Base-by-base conservation (phyloP, 2,329 filamentous ascomycete species). In the Aspergillus fischeri region DNA sequence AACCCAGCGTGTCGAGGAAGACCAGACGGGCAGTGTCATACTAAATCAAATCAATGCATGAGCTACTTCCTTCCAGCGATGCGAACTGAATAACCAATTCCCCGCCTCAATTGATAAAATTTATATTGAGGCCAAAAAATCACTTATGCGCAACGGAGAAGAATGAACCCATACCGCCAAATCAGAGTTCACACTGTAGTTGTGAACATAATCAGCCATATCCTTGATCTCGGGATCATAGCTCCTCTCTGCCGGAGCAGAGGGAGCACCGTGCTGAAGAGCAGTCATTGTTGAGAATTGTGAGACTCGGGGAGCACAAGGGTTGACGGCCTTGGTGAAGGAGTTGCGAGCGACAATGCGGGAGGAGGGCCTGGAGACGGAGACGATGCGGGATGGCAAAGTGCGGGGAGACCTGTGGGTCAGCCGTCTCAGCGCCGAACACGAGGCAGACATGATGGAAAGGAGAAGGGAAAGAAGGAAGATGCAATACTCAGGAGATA, bases 21-120 rank as follows among this genome's bases (percentile, higher is more conserved):
- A 97, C 92, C 81, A 92, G 93, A 78, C 94, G 89, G 62, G 94
- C 94, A 51, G 94, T 99, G 77, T 99, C 94, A 74, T 90, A 95
- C 75, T 77, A 60, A 14, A 50, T 32, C 32, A 41, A 47, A 45
- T 48, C n/a, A 49, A 38, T 11, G 47, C 17, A 51, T 44, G 42
- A 49, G 17, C 20, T 11, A 7, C 10, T 17, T 52, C 5, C 32
- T 17, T 38, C 32, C 14, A 17, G 5, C 14, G 6, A 38, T 38
- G 14, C 32, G 6, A 38, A 38, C 6, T 17, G 17, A 38, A 6
- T 38, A n/a, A 38, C 14, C 32, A 38, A 38, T 6, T 2, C 5
- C 14, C 5, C 2, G 32, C 14, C 14, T 17, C 14, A 38, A 38
- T 38, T 38, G 32, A 38, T 38, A 7, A 7, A 38, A 17, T 38